These are phyloP conservation scores for Alternaria arborescens DNA, from an alignment of 2,329 filamentous ascomycete species.

Conservation along the genomic window DNA sequence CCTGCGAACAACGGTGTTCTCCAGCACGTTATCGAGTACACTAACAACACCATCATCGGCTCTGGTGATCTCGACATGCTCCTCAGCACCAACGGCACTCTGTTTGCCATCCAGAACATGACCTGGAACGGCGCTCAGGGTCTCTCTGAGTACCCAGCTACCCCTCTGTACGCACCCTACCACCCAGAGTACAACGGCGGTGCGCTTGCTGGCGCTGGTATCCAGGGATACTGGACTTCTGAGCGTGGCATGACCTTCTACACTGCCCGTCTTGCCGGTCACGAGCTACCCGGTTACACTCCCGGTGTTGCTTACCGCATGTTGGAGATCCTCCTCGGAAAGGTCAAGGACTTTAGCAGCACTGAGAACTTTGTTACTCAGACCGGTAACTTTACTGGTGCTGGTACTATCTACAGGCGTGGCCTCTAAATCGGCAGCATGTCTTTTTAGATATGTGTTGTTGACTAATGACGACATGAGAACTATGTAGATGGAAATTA, in stretches of 20 bases:
- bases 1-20: conserved; percentile 55
- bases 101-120: conserved; percentile 63
- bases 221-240: conserved; percentile 52
- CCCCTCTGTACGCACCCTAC: conserved; percentile 56
- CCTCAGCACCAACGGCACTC: conserved; percentile 61
- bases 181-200: conserved; percentile 54
- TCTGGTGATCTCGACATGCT: conserved; percentile 60
- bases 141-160: conserved; percentile 54
- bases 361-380: conserved; percentile 48
- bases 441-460: not conserved
- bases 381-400: conserved; percentile 44
- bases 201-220: conserved; percentile 51
- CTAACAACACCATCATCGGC: conserved; percentile 62
- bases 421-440: not conserved
- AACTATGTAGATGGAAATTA: not conserved
- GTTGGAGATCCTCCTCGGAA: conserved; percentile 55
- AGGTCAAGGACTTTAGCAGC: conserved; percentile 49
- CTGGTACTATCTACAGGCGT: conserved; percentile 37
- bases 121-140: conserved; percentile 62
- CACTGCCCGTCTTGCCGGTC: conserved; percentile 53
- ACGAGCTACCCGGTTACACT: conserved; percentile 56
- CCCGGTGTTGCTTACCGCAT: conserved; percentile 54
- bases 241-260: conserved; percentile 60
- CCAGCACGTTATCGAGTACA: conserved; percentile 60
- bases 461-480: too few relatives aligned